Evolutionary conservation across 768 basidiomycete genomes (phyloP).

Genomic region (Pulveroboletus ravenelii): DNA sequence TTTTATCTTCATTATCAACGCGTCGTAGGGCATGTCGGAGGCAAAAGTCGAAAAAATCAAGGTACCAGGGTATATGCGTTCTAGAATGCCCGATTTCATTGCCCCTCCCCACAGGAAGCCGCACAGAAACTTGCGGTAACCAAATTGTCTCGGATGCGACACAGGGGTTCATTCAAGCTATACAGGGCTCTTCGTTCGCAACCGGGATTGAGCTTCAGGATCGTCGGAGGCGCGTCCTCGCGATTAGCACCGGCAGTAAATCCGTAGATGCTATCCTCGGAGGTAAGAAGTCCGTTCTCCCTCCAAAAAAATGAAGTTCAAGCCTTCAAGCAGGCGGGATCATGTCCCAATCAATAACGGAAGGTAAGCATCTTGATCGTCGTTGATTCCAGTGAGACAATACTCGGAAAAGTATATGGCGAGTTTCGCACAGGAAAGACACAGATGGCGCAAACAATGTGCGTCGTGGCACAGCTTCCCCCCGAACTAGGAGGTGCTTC

Average conservation of each 20-base stretch:
- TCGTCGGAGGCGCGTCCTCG: conserved; percentile 69
- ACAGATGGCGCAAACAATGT: conserved; percentile 93
- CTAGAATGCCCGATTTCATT: background rate
- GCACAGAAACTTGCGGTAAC: conserved; percentile 78
- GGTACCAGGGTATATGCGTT: conserved; percentile 35
- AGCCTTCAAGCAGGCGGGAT: conserved; percentile 58
- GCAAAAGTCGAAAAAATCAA: conserved; percentile 98
- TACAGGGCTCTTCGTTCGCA: conserved; percentile 83
- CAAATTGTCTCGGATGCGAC: background rate
- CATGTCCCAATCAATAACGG: conserved; percentile 90
- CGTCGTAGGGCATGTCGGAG: conserved; percentile 81
- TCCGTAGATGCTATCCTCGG: conserved; percentile 85
- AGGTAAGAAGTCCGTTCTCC: conserved; percentile 40
- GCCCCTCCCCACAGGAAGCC: conserved; percentile 60
- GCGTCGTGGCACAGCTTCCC: conserved; percentile 85
- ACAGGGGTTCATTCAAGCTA: background rate
- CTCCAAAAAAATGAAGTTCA: background rate
- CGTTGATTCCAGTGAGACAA: background rate
- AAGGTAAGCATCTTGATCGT: conserved; percentile 45
- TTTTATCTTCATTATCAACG: background rate
- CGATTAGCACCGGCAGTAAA: conserved; percentile 93
- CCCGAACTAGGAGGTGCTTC: conserved; percentile 85
- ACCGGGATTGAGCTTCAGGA: conserved; percentile 91
- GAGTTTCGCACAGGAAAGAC: conserved; percentile 97
- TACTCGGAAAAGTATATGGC: conserved; percentile 66